Base-by-base conservation (phyloP, 106 monocot species). In the Apostasia ramifera region DNA sequence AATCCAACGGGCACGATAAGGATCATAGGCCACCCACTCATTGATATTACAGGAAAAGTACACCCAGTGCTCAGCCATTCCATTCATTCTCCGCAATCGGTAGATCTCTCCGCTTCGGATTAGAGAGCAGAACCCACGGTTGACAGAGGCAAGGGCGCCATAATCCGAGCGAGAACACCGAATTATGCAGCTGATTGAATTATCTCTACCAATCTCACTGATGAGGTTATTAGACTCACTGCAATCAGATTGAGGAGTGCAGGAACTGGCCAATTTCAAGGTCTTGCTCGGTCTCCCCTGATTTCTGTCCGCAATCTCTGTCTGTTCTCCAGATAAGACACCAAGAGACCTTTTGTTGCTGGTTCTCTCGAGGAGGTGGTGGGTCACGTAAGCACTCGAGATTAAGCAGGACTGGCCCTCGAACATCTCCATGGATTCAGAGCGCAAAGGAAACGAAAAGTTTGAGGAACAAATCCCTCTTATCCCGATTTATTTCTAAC, bases 11-110 rank as follows among this genome's bases (percentile, higher is more conserved):
- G 66, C 3, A 4, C 80, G 67, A 55, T 73, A 76, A 1, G 91
- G 91, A 61, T 92, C 88, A 56, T 74, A 85, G 1, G 88, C 82
- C 15, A 76, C 82, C 91, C 91, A 92, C 43, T 80, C 88, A 9
- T 71, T 85, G 0, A 88, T 80, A 49, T 81, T 85, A 76, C 91
- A 88, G 0, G 91, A 92, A 74, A 87, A 88, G 68, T 88, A 92
- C 5, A 92, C 71, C 91, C 84, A 88, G 55, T 88, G 82, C 74
- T 88, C 88, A 8, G 66, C 45, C 4, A 88, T 79, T 37, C 54
- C 55, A 6, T 60, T 64, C 78, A 57, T 66, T 8, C 82, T 73
- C 3, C 91, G 80, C 4, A 83, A 66, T 14, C 63, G 70, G 67
- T 88, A 92, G 56, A 92, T 82, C 81, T 92, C 82, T n/a, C 91